Evolutionary conservation across 1,284 basidiomycete genomes (phyloP), one percentile per base, ranked within the genome.

Genomic region (Pholiota adiposa): DNA sequence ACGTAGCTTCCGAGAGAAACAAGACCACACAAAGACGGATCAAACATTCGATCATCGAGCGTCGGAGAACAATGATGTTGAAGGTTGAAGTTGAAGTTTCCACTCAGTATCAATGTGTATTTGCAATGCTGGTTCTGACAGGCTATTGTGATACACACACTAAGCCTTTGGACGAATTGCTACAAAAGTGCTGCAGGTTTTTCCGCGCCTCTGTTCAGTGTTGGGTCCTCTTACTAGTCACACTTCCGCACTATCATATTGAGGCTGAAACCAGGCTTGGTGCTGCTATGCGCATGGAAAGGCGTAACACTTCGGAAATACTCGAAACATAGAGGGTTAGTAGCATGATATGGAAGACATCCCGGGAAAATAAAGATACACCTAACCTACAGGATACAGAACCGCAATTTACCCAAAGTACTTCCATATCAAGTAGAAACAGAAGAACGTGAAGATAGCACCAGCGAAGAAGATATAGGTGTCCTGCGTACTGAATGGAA

Each of bases 391-490:
- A 54, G 33, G 54, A 51, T 46, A 40, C 55, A 27, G 29, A 29
- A 19, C 50, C 18, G 8, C 7, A 23, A 40, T 63, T n/a, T 44
- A 96, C 63, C 94, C 95, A 48, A 97, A 78, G 73, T 94, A 97
- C 67, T 86, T 86, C 88, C 92, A 93, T 67, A 97, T 97, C 62
- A 93, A 74, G 78, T 85, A 96, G 79, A 97, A 97, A 75, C 89
- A 93, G 73, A 96, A 82, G 72, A 97, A 90, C 2, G 94, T 97
- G 70, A 93, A 85, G n/a, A 89, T 74, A 1, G 89, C 90, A 7
- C 95, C 96, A 6, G 77, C 88, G 48, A 91, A 76, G 75, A 97
- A 95, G 66, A 97, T 96, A 67, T 93, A 96, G 79, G 90, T 93
- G 71, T 98, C 96, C 73, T 96, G 94, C 40, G 89, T 93, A 72